Base-by-base conservation (phyloP, 805 yeast genomes). In the Vanderwaltozyma verrucispora region DNA sequence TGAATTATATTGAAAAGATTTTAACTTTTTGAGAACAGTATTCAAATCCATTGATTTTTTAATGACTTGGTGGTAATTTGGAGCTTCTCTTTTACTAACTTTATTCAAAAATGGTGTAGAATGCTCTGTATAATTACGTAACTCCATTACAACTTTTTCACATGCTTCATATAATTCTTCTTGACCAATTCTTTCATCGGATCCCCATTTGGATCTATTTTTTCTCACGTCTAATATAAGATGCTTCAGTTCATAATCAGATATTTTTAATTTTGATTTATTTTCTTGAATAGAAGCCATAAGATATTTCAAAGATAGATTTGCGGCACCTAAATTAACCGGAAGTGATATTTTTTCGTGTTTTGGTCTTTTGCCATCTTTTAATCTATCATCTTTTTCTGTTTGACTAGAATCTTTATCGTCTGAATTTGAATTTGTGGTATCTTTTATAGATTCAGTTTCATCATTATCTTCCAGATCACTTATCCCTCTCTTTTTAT, bases 11-110 rank as follows among this genome's bases (percentile, higher is more conserved):
- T 84, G 89, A 43, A 84, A 76, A 5, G 71, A 66, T 53, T 87
- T 87, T 50, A 94, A 64, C 56, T 89, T 92, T 53, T 87, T 88
- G 77, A 86, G 69, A 12, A 94, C 95, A 0, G 96, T 89, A 53
- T 87, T 88, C 47, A 92, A 67, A 54, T 92, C 99, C 99, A 92
- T 92, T 17, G 99, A 97, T 40, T 74, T 75, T 50, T 86, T 88
- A 51, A 92, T 89, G 30, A 92, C 71, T 39, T 80, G 79, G 46
- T 86, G 86, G 60, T 92, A 92, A 55, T 92, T 92, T 7, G 98
- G 99, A 0, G 99, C 99, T 52, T 92, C 99, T 39, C 98, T 72
- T 56, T 92, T 92, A 41, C 92, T 85, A n/a, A 92, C 99, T 54
- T 85, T 84, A 62, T 88, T 92, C 47, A 92, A 67, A 53, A 92